Evolutionary conservation across 108 stramenopile genomes (phyloP).

Genomic region (Cyclotella atomus): DNA sequence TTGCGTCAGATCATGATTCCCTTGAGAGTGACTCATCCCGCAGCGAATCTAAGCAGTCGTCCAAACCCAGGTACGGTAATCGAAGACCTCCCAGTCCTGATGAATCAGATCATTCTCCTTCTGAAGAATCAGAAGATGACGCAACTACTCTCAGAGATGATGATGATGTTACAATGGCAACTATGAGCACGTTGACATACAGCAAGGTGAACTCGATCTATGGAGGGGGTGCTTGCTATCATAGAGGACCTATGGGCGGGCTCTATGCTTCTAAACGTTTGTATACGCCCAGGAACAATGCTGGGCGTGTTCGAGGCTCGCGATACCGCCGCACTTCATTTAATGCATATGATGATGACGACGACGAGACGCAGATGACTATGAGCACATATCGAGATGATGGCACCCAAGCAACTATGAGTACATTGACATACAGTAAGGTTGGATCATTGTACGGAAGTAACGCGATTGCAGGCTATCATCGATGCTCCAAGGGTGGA

Average conservation of each 20-base stretch:
- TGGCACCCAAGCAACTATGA: not conserved
- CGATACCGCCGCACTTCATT: not conserved
- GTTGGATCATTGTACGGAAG: not conserved
- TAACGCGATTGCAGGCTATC: conserved; percentile 2
- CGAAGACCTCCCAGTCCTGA: no score
- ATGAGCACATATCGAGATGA: not conserved
- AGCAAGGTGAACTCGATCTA: not conserved
- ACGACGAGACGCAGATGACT: not conserved
- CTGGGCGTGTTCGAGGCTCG: not conserved
- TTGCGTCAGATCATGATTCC: not conserved
- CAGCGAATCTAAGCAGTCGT: no score
- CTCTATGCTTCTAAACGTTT: not conserved
- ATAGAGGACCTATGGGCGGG: not conserved
- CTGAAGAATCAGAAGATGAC: not conserved
- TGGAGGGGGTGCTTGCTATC: not conserved
- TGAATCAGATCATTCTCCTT: no score
- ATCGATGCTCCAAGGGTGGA: conserved; percentile 2
- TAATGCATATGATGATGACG: not conserved
- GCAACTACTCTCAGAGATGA: not conserved
- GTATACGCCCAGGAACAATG: not conserved
- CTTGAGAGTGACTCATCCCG: no score
- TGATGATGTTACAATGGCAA: not conserved
- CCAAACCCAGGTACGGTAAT: no score
- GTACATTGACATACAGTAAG: not conserved
- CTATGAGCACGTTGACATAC: not conserved